A percentile compares a stretch with the other conserved stretches of the same genome.
phyloP scores from a whole-genome alignment of 306 rosid species.

The Alnus rubra region DNA sequence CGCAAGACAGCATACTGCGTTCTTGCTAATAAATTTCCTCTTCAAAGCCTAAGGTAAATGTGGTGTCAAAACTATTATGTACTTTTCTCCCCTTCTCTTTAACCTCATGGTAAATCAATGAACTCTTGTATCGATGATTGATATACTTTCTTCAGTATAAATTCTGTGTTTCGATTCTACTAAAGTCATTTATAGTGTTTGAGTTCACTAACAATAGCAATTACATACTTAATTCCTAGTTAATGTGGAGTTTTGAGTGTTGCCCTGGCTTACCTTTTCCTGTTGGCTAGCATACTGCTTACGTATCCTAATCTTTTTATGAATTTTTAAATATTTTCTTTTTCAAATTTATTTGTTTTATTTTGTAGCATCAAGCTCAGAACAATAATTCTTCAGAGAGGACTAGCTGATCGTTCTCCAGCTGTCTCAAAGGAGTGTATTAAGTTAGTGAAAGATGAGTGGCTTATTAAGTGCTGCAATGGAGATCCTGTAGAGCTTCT shows the following conservation, averaged over 20 bases:
- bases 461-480: constrained; percentile 77
- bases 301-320: background rate
- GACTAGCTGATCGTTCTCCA: constrained; percentile 86
- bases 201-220: background rate
- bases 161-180: background rate
- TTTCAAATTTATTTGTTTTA: constrained; percentile 1
- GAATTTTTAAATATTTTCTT: background rate
- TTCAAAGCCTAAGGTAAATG: constrained; percentile 91
- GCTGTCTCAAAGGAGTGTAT: constrained; percentile 84
- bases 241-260: background rate
- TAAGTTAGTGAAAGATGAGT: constrained; percentile 85
- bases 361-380: constrained; percentile 77
- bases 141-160: background rate
- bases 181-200: background rate
- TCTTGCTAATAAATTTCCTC: constrained; percentile 89
- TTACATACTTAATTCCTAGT: background rate
- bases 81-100: background rate
- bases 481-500: constrained; percentile 70
- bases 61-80: background rate
- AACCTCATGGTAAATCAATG: constrained; percentile 7
- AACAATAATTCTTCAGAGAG: constrained; percentile 79
- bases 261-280: background rate
- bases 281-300: background rate
- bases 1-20: constrained; percentile 86
- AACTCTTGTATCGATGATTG: background rate